A percentile compares a stretch with the other conserved stretches of the same genome.
Conservation (phyloP, 768 basidiomycete species). For the Leucosporidium yakuticum region DNA sequence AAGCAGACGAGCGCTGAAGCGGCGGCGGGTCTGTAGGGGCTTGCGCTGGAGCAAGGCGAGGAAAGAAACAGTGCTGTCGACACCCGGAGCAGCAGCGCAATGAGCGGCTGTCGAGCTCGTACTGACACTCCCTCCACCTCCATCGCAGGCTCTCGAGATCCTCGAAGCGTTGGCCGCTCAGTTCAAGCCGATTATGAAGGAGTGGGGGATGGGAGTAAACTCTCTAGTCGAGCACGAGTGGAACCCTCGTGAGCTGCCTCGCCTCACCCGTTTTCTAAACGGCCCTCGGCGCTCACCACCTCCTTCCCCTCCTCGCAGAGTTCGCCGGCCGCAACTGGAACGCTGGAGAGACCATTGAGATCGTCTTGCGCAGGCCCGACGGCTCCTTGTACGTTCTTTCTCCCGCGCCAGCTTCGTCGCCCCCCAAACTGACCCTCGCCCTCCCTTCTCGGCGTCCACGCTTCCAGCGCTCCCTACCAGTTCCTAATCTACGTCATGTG, state of each 20-base stretch:
- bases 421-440: not conserved
- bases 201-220: constrained; percentile 17
- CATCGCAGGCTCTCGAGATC: constrained; percentile 16
- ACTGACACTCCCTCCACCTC: too few species aligned
- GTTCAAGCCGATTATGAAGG: constrained; percentile 28
- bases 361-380: constrained; percentile 20
- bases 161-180: constrained; percentile 29
- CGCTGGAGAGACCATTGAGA: constrained; percentile 15
- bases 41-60: not conserved
- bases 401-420: not conserved
- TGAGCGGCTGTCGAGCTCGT: not conserved
- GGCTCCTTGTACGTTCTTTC: constrained; percentile 9
- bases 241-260: constrained; percentile 11
- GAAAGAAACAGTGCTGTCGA: too few species aligned
- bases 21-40: too few species aligned
- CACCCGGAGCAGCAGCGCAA: too few species aligned
- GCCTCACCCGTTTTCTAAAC: not conserved
- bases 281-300: not conserved
- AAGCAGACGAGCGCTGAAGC: too few species aligned
- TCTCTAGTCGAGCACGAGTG: constrained; percentile 30
- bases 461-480: constrained; percentile 19
- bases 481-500: constrained; percentile 28
- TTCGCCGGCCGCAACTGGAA: constrained; percentile 25
- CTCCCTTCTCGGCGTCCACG: not conserved
- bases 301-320: not conserved